These are phyloP conservation scores for Colletotrichum sp. DNA, from an alignment of 2,329 filamentous ascomycete genomes.

Conservation along the genomic window DNA sequence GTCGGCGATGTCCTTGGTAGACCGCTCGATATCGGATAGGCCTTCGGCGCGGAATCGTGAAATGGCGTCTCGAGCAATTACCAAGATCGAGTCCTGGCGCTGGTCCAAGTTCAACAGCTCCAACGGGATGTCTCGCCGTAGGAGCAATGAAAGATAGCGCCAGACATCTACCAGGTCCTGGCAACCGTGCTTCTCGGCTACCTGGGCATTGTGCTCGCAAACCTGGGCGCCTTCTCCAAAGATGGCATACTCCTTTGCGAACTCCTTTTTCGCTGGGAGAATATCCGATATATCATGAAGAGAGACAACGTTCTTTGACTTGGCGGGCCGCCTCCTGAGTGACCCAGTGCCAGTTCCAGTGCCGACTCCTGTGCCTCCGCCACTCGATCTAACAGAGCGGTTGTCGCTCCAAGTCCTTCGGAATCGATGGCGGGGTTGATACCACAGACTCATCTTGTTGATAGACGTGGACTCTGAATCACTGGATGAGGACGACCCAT, in stretches of 20 bases:
- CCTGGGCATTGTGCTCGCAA: constrained; percentile 81
- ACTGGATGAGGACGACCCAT: constrained; percentile 55
- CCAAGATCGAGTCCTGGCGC: constrained; percentile 65
- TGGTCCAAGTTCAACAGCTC: constrained; percentile 63
- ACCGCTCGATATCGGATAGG: constrained; percentile 13
- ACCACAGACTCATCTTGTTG: constrained; percentile 63
- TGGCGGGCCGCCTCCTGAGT: constrained; percentile 50
- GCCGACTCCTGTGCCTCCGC: constrained; percentile 62
- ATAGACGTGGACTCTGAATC: constrained; percentile 69
- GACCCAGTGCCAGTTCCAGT: constrained; percentile 51
- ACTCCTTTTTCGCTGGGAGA: constrained; percentile 77
- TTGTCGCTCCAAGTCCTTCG: constrained; percentile 62
- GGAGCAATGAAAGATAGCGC: constrained; percentile 78
- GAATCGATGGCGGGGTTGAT: constrained; percentile 56
- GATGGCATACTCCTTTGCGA: constrained; percentile 82
- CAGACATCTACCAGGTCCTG: constrained; percentile 81
- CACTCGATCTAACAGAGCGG: constrained; percentile 64
- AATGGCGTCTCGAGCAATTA: constrained; percentile 70
- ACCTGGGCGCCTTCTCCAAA: constrained; percentile 83
- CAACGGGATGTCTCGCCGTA: constrained; percentile 78
- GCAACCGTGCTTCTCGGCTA: constrained; percentile 75
- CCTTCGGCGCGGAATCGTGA: constrained; percentile 38
- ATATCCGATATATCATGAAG: constrained; percentile 74
- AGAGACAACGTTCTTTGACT: constrained; percentile 72
- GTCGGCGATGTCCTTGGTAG: constrained; percentile 21